Conservation (phyloP, 176 grass and related monocot species). For the Musa beccarii region DNA sequence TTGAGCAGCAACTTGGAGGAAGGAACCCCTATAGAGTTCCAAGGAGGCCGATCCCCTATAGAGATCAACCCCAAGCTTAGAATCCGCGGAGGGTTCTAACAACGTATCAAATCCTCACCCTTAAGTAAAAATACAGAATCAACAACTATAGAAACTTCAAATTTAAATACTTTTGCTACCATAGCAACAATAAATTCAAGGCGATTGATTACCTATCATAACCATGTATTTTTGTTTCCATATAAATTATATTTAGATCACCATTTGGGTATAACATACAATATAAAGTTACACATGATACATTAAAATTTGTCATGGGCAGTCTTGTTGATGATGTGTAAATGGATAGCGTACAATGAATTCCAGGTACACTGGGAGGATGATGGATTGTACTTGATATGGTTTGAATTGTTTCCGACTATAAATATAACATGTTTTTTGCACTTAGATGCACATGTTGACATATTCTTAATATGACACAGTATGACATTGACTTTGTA, state of each 20-base stretch:
- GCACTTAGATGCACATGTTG: neutral
- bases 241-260: neutral
- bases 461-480: neutral
- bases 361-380: neutral
- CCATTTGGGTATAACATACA: neutral
- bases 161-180: neutral
- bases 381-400: too few relatives aligned
- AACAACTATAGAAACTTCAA: neutral
- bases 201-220: too few relatives aligned
- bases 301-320: neutral
- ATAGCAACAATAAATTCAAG: too few relatives aligned
- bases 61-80: too few relatives aligned
- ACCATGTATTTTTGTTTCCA: too few relatives aligned
- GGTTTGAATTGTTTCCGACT: too few relatives aligned
- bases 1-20: too few relatives aligned
- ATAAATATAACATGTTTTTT: too few relatives aligned
- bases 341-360: neutral
- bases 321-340: neutral
- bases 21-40: too few relatives aligned
- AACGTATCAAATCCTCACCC: constrained; percentile 92
- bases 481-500: neutral
- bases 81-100: too few relatives aligned
- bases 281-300: neutral
- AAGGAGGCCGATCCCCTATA: too few relatives aligned
- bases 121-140: constrained; percentile 15